Conservation (phyloP, 176 grass and related monocot genomes). For the Rhynchospora pubera region DNA sequence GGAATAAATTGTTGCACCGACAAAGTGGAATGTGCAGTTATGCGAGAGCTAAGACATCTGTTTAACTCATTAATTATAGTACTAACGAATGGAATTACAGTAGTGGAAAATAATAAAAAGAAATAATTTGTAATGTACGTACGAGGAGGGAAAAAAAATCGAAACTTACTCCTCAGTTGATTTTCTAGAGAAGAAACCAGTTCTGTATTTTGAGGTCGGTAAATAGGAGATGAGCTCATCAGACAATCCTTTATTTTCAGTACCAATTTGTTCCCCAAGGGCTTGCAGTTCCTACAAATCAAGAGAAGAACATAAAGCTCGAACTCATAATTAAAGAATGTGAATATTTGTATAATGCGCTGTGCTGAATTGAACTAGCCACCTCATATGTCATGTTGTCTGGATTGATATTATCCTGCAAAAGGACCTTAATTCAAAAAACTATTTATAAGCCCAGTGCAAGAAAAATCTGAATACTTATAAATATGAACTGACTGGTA, state of each 20-base stretch:
- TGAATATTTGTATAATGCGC: not conserved
- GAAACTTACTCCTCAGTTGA: constrained; percentile 55
- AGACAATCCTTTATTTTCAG: constrained; percentile 64
- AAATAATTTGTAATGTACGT: not conserved
- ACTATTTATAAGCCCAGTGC: not conserved
- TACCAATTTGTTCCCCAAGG: constrained; percentile 60
- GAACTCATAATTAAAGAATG: not conserved
- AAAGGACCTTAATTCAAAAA: constrained; percentile 29
- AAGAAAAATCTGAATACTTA: not conserved
- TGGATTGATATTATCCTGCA: constrained; percentile 53
- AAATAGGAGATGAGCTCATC: constrained; percentile 75
- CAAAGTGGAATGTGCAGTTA: not conserved
- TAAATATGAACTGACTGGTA: not conserved
- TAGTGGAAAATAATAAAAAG: too few relatives aligned
- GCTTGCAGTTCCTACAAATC: constrained; percentile 64
- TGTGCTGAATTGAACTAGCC: not conserved
- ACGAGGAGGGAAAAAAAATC: not conserved
- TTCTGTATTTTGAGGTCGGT: constrained; percentile 37
- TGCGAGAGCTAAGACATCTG: not conserved
- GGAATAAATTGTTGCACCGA: not conserved
- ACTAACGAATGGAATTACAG: not conserved
- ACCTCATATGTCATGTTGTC: constrained; percentile 93
- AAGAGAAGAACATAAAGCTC: constrained; percentile 10
- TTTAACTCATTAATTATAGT: not conserved
- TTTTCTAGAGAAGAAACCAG: constrained; percentile 53